phyloP scores from a whole-genome alignment of 306 rosid species.

The Luffa aegyptiaca region DNA sequence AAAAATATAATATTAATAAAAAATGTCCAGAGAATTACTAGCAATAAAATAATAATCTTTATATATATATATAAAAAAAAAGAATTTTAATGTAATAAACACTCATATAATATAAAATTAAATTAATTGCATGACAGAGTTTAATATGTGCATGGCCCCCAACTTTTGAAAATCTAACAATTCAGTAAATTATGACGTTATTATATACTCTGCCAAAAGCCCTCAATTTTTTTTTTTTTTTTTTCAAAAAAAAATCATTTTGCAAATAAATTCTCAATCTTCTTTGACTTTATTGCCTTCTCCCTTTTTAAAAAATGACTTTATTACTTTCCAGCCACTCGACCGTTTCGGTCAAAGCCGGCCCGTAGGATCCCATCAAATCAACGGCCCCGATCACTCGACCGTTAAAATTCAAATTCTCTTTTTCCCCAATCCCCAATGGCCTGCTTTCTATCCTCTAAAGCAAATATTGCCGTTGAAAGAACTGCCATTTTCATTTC shows the following conservation, averaged over 20 bases:
- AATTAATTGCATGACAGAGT: background rate
- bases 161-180: background rate
- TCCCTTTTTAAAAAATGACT: background rate
- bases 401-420: conserved; percentile 40
- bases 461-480: conserved; percentile 52
- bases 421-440: conserved; percentile 7
- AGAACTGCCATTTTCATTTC: background rate
- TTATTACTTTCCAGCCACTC: background rate
- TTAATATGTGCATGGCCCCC: background rate
- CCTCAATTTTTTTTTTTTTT: no score
- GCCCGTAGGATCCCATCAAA: conserved; percentile 10
- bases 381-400: conserved; percentile 32
- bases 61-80: no score
- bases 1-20: no score
- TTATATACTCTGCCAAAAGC: background rate
- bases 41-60: no score
- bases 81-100: background rate
- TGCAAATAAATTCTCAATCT: background rate
- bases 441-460: background rate
- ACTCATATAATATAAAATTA: background rate
- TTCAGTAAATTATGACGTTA: background rate
- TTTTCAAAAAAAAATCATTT: background rate
- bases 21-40: no score
- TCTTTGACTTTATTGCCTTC: background rate
- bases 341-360: conserved; percentile 17